Percentiles rank a stretch among this genome's conserved stretches.
Conservation (phyloP, 1,139 yeast genomes). For the Hanseniaspora uvarum region DNA sequence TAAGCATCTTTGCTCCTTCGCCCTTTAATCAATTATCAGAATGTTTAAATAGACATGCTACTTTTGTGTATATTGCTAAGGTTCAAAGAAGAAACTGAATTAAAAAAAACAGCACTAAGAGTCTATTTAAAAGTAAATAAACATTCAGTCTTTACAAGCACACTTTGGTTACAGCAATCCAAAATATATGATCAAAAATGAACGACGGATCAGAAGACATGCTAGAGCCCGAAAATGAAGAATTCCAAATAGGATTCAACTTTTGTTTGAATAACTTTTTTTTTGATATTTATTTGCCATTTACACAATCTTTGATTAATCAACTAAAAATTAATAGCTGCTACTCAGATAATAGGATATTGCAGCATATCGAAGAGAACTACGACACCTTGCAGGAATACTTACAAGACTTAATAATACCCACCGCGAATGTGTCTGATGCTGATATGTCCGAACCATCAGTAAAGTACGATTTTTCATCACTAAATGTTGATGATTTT, state of each 20-base stretch:
- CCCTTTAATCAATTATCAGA: not conserved
- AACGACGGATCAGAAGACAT: not conserved
- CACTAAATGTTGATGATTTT: not conserved
- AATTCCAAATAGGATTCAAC: not conserved
- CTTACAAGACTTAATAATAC: not conserved
- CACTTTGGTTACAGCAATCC: too few species aligned
- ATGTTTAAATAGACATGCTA: not conserved
- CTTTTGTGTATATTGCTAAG: not conserved
- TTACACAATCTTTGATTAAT: not conserved
- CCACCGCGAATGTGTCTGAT: not conserved
- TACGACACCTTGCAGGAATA: not conserved
- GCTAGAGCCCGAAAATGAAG: not conserved
- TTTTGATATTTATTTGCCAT: not conserved
- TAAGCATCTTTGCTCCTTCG: too few species aligned
- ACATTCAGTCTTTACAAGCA: too few species aligned
- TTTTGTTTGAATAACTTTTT: not conserved
- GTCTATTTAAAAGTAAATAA: too few species aligned
- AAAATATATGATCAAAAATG: not conserved
- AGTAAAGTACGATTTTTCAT: not conserved
- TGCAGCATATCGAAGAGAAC: not conserved
- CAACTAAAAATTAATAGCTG: not conserved
- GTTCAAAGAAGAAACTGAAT: not conserved
- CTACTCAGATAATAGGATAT: not conserved
- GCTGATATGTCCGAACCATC: not conserved
- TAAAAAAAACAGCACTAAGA: not conserved